These are phyloP conservation scores for Yamadazyma songkhlaensis DNA, from an alignment of 1,139 yeast species.

Conservation along the genomic window DNA sequence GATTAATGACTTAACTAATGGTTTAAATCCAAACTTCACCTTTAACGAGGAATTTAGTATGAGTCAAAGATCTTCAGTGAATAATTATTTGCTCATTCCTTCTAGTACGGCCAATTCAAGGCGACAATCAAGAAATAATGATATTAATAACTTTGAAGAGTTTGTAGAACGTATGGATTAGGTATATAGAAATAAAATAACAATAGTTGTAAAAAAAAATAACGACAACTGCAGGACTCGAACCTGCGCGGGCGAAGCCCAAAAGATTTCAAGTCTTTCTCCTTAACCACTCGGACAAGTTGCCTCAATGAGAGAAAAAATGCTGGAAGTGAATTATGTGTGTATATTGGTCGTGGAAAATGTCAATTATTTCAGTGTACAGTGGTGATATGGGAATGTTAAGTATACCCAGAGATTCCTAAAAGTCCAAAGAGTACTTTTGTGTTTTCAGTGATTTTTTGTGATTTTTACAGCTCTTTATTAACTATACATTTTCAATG, in stretches of 20 bases:
- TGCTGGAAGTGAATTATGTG: too few species aligned
- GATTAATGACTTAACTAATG: neutral
- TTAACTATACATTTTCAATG: constrained; percentile 10
- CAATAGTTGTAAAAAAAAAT: constrained; percentile 1
- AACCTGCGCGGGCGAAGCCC: constrained; percentile 62
- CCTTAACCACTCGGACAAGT: constrained; percentile 60
- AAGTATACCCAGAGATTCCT: too few species aligned
- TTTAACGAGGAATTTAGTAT: constrained; percentile 7
- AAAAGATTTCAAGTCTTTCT: constrained; percentile 57
- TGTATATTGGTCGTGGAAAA: too few species aligned
- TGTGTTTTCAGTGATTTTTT: too few species aligned
- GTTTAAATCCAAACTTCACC: neutral
- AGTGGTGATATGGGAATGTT: too few species aligned
- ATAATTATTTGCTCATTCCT: constrained; percentile 12
- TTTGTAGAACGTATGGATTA: constrained; percentile 14
- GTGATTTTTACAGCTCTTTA: too few species aligned
- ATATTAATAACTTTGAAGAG: constrained; percentile 11
- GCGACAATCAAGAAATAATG: constrained; percentile 7
- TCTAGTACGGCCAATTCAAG: constrained; percentile 3
- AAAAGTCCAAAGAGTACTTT: too few species aligned
- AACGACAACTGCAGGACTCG: constrained; percentile 58
- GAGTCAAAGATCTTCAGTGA: constrained; percentile 9
- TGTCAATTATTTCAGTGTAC: too few species aligned
- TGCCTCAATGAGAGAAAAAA: constrained; percentile 27
- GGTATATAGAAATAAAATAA: neutral